Evolutionary conservation across 108 stramenopile species (phyloP).

Genomic region (Cyclotella atomus): DNA sequence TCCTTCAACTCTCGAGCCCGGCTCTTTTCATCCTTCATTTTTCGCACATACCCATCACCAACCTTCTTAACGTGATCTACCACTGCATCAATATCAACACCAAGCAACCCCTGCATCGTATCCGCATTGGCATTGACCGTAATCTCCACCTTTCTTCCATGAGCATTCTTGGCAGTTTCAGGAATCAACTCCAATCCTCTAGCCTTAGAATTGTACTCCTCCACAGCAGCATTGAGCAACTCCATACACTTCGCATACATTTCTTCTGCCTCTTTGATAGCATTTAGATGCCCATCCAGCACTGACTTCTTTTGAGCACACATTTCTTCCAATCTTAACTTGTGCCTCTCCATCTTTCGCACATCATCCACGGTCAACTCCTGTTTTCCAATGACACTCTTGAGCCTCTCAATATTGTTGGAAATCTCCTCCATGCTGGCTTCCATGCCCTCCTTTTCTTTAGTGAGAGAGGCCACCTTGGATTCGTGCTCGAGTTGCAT

Average conservation of each 20-base stretch:
- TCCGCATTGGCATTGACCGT: slow-evolving; percentile 50
- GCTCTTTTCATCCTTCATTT: slow-evolving; percentile 34
- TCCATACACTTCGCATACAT: slow-evolving; percentile 47
- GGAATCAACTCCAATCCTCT: slow-evolving; percentile 61
- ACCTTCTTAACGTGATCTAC: slow-evolving; percentile 42
- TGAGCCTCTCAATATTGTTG: slow-evolving; percentile 48
- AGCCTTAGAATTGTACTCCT: slow-evolving; percentile 61
- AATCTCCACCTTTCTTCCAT: slow-evolving; percentile 46
- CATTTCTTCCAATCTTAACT: slow-evolving; percentile 67
- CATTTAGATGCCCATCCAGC: slow-evolving; percentile 51
- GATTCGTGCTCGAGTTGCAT: slow-evolving; percentile 66
- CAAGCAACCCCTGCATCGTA: slow-evolving; percentile 40
- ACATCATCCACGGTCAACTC: slow-evolving; percentile 75
- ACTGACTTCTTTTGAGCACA: slow-evolving; percentile 49
- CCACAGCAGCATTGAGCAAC: slow-evolving; percentile 54
- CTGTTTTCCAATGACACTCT: slow-evolving; percentile 59
- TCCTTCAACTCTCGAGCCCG: slow-evolving; percentile 65
- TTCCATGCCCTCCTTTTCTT: slow-evolving; percentile 65
- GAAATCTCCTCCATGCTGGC: slow-evolving; percentile 47
- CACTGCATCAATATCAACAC: slow-evolving; percentile 60
- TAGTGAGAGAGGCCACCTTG: slow-evolving; percentile 64
- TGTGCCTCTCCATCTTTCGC: slow-evolving; percentile 70
- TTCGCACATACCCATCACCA: slow-evolving; percentile 35
- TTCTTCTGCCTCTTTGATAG: slow-evolving; percentile 52
- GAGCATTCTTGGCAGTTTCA: slow-evolving; percentile 50